These are phyloP conservation scores for Ophiostoma tasmaniense DNA, from an alignment of 2,329 filamentous ascomycete species.

Conservation along the genomic window DNA sequence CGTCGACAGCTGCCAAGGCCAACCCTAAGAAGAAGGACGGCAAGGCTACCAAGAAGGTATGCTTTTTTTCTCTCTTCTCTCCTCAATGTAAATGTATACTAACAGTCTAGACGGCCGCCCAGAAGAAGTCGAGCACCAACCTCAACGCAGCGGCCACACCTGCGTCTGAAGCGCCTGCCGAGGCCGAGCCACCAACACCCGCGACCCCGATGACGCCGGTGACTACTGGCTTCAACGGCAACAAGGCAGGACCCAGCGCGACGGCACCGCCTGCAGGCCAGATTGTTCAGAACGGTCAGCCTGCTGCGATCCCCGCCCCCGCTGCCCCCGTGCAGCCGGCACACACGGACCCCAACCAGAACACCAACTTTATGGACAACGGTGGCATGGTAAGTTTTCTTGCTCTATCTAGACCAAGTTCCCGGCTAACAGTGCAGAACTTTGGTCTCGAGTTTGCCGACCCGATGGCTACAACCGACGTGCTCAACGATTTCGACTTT, in stretches of 20 bases:
- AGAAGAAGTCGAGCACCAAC: slow-evolving; percentile 56
- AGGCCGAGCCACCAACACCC: slow-evolving; percentile 52
- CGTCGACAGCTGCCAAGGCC: slow-evolving; percentile 62
- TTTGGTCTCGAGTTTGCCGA: slow-evolving; percentile 50
- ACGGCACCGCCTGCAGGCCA: slow-evolving; percentile 24
- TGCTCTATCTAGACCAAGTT: neutral
- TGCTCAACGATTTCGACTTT: slow-evolving; percentile 59
- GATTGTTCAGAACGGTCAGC: slow-evolving; percentile 36
- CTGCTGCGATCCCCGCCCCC: slow-evolving; percentile 36
- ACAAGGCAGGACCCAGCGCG: slow-evolving; percentile 31
- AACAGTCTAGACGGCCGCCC: slow-evolving; percentile 38
- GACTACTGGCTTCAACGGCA: slow-evolving; percentile 41
- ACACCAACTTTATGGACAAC: slow-evolving; percentile 37
- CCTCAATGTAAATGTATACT: neutral
- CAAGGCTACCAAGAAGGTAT: slow-evolving; percentile 60
- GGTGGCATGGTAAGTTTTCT: slow-evolving; percentile 35
- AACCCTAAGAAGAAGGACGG: slow-evolving; percentile 70
- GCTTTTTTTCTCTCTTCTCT: neutral
- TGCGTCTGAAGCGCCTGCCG: slow-evolving; percentile 45
- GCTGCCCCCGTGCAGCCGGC: slow-evolving; percentile 37
- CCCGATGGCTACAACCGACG: slow-evolving; percentile 44
- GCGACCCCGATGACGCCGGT: slow-evolving; percentile 57
- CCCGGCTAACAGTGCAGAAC: slow-evolving; percentile 21
- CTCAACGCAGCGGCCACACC: slow-evolving; percentile 46
- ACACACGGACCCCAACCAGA: slow-evolving; percentile 41